Evolutionary conservation across 1,139 yeast species (phyloP).

Genomic region (Sugiyamaella castrensis): DNA sequence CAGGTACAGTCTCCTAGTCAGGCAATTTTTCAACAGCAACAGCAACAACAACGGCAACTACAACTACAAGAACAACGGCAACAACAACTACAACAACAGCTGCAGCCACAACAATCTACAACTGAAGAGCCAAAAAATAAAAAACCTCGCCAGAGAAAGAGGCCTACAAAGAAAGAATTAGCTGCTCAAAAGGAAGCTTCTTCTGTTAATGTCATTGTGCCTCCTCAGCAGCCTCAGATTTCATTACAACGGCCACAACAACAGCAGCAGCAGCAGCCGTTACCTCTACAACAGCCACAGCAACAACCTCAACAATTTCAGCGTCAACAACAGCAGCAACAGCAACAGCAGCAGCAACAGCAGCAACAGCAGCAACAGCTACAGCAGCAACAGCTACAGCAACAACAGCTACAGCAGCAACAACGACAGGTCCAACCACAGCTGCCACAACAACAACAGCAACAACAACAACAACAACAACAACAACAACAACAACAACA

Average conservation of each 20-base stretch:
- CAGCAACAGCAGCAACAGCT: slow-evolving; percentile 6
- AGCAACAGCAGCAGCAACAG: slow-evolving; percentile 15
- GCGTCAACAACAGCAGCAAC: slow-evolving; percentile 12
- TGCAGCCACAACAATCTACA: slow-evolving; percentile 16
- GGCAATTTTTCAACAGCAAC: too few species aligned
- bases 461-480: slow-evolving; percentile 13
- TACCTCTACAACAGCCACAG: slow-evolving; percentile 10
- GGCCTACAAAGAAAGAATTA: too few species aligned
- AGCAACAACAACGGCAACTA: too few species aligned
- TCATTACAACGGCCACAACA: slow-evolving; percentile 11
- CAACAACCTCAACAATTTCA: slow-evolving; percentile 13
- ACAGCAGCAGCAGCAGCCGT: slow-evolving; percentile 4
- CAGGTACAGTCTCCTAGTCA: slow-evolving; percentile 4
- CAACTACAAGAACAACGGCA: background rate
- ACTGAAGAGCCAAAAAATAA: slow-evolving; percentile 6
- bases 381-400: slow-evolving; percentile 11
- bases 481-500: slow-evolving; percentile 10
- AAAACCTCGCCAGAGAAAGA: too few species aligned
- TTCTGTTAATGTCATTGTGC: slow-evolving; percentile 9
- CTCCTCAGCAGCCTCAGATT: slow-evolving; percentile 7
- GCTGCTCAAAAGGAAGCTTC: background rate
- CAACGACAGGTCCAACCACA: slow-evolving; percentile 15
- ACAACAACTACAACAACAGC: slow-evolving; percentile 15
- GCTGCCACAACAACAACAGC: slow-evolving; percentile 14
- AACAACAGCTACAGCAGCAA: slow-evolving; percentile 17